A percentile compares a stretch with the other conserved stretches of the same genome.
Evolutionary conservation across 192 early-diverging fungal genomes (phyloP).

Genomic region (Linnemannia zychae): DNA sequence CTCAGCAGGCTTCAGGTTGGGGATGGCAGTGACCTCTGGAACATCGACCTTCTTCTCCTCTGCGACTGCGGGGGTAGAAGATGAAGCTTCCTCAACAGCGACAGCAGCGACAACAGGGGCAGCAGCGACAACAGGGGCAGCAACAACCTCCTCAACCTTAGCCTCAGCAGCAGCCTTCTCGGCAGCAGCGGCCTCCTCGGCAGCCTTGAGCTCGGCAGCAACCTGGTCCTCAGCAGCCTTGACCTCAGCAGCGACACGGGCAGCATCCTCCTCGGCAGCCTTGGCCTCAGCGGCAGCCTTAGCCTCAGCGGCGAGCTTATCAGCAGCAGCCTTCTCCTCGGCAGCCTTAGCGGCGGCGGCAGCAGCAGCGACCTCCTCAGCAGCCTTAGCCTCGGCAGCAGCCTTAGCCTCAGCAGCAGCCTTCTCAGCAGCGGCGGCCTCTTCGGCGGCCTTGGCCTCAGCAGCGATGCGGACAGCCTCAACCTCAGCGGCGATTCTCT

Average conservation of each 20-base stretch:
- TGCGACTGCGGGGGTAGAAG: slow-evolving; percentile 10
- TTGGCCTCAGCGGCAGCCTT: slow-evolving; percentile 15
- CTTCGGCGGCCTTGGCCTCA: slow-evolving; percentile 27
- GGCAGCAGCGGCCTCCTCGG: slow-evolving; percentile 12
- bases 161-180: slow-evolving; percentile 17
- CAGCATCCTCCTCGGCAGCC: slow-evolving; percentile 17
- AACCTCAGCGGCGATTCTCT: slow-evolving; percentile 14
- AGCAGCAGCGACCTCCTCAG: slow-evolving; percentile 32
- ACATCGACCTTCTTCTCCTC: slow-evolving; percentile 31
- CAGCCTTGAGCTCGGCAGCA: slow-evolving; percentile 32
- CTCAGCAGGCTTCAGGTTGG: slow-evolving; percentile 40
- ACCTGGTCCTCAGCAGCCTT: slow-evolving; percentile 9
- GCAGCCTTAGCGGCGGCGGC: slow-evolving; percentile 30
- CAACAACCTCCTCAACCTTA: not conserved
- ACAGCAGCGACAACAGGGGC: slow-evolving; percentile 17
- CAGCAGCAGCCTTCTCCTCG: slow-evolving; percentile 22
- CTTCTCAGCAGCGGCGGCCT: slow-evolving; percentile 2
- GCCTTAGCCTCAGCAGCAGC: slow-evolving; percentile 16
- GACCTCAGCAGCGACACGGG: slow-evolving; percentile 23
- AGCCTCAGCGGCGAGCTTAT: slow-evolving; percentile 17
- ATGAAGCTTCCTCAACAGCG: slow-evolving; percentile 24
- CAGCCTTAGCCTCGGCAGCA: slow-evolving; percentile 16
- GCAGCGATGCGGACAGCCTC: slow-evolving; percentile 22
- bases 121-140: not conserved
- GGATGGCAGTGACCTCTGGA: slow-evolving; percentile 47